Conservation (phyloP, 345 rosid species). For the Linum tenue region DNA sequence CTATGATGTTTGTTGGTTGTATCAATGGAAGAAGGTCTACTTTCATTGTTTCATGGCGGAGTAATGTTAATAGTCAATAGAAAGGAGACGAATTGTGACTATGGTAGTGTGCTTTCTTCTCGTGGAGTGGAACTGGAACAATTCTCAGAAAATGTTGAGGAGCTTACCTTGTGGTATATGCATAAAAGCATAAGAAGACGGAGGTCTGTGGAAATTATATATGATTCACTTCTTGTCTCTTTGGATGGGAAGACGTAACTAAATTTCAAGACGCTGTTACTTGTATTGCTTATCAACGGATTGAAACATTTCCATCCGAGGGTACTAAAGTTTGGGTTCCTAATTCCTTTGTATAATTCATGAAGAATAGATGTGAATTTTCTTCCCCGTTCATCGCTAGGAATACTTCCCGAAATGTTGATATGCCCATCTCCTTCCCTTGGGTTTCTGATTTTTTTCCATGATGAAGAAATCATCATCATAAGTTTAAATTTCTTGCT, state of each 20-base stretch:
- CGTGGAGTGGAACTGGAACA: background rate
- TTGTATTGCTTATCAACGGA: background rate
- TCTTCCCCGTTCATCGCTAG: too few species aligned
- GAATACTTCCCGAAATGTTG: background rate
- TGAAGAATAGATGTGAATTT: background rate
- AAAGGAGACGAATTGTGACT: background rate
- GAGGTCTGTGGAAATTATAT: background rate
- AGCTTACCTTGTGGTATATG: background rate
- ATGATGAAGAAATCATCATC: background rate
- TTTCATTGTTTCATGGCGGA: too few species aligned
- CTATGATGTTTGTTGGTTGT: too few species aligned
- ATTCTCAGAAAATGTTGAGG: background rate
- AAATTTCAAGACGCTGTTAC: background rate
- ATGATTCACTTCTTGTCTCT: background rate
- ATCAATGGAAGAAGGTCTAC: too few species aligned
- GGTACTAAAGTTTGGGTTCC: background rate
- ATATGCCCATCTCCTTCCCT: too few species aligned
- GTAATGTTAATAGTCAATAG: background rate
- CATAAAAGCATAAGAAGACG: background rate
- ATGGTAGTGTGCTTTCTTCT: background rate
- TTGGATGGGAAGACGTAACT: background rate
- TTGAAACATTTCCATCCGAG: background rate
- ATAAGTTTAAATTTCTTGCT: background rate
- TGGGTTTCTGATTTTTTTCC: background rate
- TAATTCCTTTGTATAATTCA: background rate